phyloP scores from a whole-genome alignment of 2,329 filamentous ascomycete genomes.

The Coniochaeta ligniaria region DNA sequence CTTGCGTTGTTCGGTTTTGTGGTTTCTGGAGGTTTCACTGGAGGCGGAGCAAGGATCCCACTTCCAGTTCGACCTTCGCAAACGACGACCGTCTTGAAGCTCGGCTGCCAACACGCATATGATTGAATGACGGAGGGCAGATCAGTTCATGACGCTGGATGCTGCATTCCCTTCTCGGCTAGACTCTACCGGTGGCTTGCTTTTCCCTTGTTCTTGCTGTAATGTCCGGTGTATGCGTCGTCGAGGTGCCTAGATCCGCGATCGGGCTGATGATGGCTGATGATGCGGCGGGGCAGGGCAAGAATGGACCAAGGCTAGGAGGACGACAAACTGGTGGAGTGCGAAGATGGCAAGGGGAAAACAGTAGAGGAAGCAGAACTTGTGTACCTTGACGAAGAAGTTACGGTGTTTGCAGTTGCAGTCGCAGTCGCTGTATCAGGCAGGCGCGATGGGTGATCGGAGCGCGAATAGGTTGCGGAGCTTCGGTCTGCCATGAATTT shows the following conservation, averaged over 20 bases:
- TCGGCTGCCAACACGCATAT: neutral
- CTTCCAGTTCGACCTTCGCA: neutral
- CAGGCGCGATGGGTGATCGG: conserved; percentile 45
- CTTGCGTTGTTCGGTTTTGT: neutral
- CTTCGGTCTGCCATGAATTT: conserved; percentile 62
- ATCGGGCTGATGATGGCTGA: neutral
- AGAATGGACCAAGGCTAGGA: neutral
- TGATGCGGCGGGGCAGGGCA: neutral
- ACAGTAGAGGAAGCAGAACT: conserved; percentile 9
- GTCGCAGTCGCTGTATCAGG: conserved; percentile 23
- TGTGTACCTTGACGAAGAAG: conserved; percentile 13
- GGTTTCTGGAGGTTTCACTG: neutral
- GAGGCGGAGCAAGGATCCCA: neutral
- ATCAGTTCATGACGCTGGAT: neutral
- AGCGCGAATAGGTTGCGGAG: conserved; percentile 35
- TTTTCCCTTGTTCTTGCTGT: neutral
- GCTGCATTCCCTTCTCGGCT: neutral
- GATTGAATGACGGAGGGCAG: neutral
- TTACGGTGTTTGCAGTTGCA: conserved; percentile 8
- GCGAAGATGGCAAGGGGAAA: neutral
- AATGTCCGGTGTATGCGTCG: neutral
- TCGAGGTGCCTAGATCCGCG: neutral
- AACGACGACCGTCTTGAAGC: neutral
- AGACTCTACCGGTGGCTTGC: neutral
- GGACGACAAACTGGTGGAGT: neutral